phyloP scores from a whole-genome alignment of 2,329 filamentous ascomycete species.

The Aureobasidium pullulans region DNA sequence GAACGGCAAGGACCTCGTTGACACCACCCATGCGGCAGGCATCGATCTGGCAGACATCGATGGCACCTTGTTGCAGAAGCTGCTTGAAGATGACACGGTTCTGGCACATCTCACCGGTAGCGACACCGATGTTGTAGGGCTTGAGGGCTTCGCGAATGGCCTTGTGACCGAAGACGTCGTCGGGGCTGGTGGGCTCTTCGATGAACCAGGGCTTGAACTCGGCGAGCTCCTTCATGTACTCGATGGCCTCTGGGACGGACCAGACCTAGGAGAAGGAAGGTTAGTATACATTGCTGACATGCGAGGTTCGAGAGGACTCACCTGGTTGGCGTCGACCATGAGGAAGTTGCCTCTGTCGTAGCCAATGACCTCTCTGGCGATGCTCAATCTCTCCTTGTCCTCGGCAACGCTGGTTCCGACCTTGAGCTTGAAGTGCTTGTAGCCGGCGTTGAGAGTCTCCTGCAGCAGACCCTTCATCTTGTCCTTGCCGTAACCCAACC shows the following conservation, averaged over 20 bases:
- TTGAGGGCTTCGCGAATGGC: constrained; percentile 73
- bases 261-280: constrained; percentile 47
- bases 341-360: constrained; percentile 77
- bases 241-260: constrained; percentile 83
- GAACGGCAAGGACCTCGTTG: constrained; percentile 84
- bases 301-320: constrained; percentile 25
- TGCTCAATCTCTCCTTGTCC: constrained; percentile 61
- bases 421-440: constrained; percentile 86
- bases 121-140: constrained; percentile 70
- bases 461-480: constrained; percentile 71
- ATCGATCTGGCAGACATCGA: constrained; percentile 85
- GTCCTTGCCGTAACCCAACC: constrained; percentile 84
- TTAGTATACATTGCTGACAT: background rate
- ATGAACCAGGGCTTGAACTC: constrained; percentile 92
- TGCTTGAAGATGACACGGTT: constrained; percentile 95
- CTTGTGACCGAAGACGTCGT: constrained; percentile 84
- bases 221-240: constrained; percentile 73
- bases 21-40: constrained; percentile 84
- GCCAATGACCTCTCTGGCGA: constrained; percentile 73
- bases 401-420: constrained; percentile 67
- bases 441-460: constrained; percentile 69
- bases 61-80: constrained; percentile 68
- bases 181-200: constrained; percentile 85
- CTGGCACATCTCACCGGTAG: constrained; percentile 92
- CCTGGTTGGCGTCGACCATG: constrained; percentile 91